Percentiles rank a stretch among this genome's conserved stretches.
Conservation (phyloP, 2,329 filamentous ascomycete genomes). For the Alternaria tenuissima region DNA sequence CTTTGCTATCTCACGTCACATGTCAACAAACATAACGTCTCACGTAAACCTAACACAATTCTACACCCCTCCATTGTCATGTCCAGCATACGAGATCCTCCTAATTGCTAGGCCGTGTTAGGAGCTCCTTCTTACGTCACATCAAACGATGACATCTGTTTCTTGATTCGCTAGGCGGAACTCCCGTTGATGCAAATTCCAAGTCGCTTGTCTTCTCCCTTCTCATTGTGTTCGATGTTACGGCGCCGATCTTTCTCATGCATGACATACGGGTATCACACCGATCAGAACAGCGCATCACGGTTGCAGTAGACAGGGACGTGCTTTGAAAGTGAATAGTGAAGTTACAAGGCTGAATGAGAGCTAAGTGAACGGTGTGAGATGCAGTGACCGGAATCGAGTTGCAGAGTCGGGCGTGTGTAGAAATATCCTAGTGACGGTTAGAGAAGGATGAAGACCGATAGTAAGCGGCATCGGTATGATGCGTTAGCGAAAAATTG, state of each 20-base stretch:
- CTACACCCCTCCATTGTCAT: neutral
- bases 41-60: neutral
- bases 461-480: conserved; percentile 8
- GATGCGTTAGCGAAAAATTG: neutral
- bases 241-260: neutral
- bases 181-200: neutral
- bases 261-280: conserved; percentile 2
- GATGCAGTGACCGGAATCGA: neutral
- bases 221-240: neutral
- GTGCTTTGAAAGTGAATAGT: neutral
- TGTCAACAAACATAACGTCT: neutral
- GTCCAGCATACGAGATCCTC: neutral
- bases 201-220: neutral
- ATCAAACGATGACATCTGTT: neutral
- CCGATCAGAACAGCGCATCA: neutral
- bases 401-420: neutral
- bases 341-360: neutral
- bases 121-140: neutral
- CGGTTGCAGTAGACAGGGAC: neutral
- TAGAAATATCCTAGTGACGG: neutral
- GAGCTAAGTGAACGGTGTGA: conserved; percentile 4
- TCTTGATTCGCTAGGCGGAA: neutral
- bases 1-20: neutral
- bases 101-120: neutral
- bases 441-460: neutral